Base-by-base conservation (phyloP, 768 basidiomycete genomes). In the Leccinum arenicola region DNA sequence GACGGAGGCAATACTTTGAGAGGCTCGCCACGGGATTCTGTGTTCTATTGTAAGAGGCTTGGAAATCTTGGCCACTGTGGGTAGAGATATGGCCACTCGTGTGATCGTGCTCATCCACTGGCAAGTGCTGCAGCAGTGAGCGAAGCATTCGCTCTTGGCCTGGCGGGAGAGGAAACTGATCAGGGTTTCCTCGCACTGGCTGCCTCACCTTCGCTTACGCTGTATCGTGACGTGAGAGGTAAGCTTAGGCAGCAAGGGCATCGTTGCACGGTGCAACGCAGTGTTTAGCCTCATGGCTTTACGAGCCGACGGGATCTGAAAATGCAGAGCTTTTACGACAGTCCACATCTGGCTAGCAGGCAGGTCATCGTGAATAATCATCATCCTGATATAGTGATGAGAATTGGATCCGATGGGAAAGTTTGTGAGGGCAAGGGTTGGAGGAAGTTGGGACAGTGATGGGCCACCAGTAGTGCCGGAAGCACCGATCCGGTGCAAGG, bases 71-170 rank as follows among this genome's bases (percentile, higher is more conserved):
- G 69, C 67, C 67, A 8, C 91, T 84, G 64, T 80, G 87, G 14
- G 90, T 90, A 3, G 89, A 89, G 8, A 90, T 91, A 15, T 89
- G 79, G 3, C 90, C 89, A 17, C 88, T 88, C 86, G 92, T 65
- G 82, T 83, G 57, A 92, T 83, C 8, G 86, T 89, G 80, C 57
- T 78, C 74, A 6, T 89, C 91, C 55, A 83, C 9, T n/a, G 8
- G 40, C n/a, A 19, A 82, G 0, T 87, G 84, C 89, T 91, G 56
- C 17, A 54, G 56, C 17, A 54, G 27, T 47, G n/a, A 50, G 38
- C 47, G 25, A 36, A 49, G 49, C 25, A 61, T 65, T 40, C 58
- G 57, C 15, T 36, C 19, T 21, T 50, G 53, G 31, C 23, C 19
- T 50, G 53, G 31, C 15, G 54, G 19, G 33, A 43, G 4, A 4